phyloP scores from a whole-genome alignment of 2,329 filamentous ascomycete genomes.

The Niveomyces coronatus region DNA sequence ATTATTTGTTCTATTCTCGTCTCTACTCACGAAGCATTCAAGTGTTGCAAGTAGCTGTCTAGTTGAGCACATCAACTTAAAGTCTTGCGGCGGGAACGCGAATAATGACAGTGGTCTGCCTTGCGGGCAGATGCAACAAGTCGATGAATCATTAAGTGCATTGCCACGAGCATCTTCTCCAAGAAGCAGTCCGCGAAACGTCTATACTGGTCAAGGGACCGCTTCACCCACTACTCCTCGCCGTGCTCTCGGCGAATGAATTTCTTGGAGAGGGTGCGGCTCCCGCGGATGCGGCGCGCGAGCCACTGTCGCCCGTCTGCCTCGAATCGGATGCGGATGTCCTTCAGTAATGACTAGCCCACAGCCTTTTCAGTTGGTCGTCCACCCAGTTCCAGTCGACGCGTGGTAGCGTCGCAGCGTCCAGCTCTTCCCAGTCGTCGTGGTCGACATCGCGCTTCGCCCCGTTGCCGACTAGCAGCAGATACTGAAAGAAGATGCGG shows the following conservation, averaged over 20 bases:
- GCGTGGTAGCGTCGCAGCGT: neutral
- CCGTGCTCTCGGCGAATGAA: neutral
- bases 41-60: too few species aligned
- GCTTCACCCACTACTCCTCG: neutral
- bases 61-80: too few species aligned
- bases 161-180: constrained; percentile 9
- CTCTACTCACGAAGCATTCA: too few species aligned
- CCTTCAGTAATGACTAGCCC: neutral
- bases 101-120: too few species aligned
- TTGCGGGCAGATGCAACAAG: too few species aligned
- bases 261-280: neutral
- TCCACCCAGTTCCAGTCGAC: neutral
- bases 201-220: constrained; percentile 1
- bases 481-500: neutral
- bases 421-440: neutral
- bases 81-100: too few species aligned
- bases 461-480: neutral
- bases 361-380: neutral
- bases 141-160: too few species aligned
- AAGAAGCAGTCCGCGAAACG: constrained; percentile 6
- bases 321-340: neutral
- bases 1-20: too few species aligned
- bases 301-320: neutral
- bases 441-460: neutral
- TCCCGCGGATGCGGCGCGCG: neutral